phyloP scores from a whole-genome alignment of 2,329 filamentous ascomycete species.

The Cercospora citrullina region DNA sequence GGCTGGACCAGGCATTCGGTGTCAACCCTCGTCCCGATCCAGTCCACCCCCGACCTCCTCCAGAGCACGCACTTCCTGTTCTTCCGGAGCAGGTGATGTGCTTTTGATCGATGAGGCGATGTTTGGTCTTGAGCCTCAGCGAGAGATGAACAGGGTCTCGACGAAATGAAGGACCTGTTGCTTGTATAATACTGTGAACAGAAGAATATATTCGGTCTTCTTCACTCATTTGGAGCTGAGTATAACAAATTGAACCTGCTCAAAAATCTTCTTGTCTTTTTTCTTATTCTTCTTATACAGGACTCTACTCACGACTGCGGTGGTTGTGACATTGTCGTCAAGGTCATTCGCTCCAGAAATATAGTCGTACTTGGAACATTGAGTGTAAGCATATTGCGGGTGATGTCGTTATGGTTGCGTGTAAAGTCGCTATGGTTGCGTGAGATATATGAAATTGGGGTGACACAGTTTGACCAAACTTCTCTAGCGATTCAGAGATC shows the following conservation, averaged over 20 bases:
- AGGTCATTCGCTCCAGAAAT: not conserved
- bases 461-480: not conserved
- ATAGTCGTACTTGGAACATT: not conserved
- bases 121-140: not conserved
- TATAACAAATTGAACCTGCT: not conserved
- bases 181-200: not conserved
- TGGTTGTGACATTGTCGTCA: not conserved
- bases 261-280: not conserved
- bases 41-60: not conserved
- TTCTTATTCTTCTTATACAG: not conserved
- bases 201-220: not conserved
- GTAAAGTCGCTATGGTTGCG: not conserved
- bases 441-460: not conserved
- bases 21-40: not conserved
- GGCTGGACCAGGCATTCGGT: not conserved
- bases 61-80: not conserved
- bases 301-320: not conserved
- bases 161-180: not conserved
- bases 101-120: not conserved
- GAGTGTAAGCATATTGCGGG: not conserved
- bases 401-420: not conserved
- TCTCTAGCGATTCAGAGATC: not conserved
- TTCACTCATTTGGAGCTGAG: not conserved
- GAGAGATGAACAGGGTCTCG: not conserved
- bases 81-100: not conserved